Conservation (phyloP, 768 basidiomycete genomes). For the Sporobolomyces roseus region DNA sequence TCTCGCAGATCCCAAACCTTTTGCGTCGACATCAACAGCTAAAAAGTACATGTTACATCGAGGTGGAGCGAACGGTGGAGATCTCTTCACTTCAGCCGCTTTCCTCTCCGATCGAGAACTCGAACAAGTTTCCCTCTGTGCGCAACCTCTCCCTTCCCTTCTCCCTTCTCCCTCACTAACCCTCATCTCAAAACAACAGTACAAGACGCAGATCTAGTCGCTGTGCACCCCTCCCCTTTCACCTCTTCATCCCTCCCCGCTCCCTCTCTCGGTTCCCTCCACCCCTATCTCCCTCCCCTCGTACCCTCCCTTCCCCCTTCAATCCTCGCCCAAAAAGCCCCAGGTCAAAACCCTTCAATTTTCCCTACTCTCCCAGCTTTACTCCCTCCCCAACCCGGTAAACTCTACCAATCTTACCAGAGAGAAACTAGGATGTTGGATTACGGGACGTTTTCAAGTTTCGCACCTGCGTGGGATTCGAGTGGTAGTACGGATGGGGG, state of each 20-base stretch:
- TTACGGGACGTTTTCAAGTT: not conserved
- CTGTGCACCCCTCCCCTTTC: conserved; percentile 10
- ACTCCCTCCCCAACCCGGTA: too few species aligned
- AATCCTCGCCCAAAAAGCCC: too few species aligned
- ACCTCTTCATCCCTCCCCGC: conserved; percentile 1
- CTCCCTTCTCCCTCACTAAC: not conserved
- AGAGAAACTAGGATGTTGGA: not conserved
- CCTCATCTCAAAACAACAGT: not conserved
- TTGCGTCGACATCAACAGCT: not conserved
- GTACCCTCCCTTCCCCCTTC: too few species aligned
- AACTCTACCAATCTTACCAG: too few species aligned
- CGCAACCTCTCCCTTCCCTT: conserved; percentile 1
- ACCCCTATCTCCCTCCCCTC: too few species aligned
- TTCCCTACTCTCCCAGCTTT: too few species aligned
- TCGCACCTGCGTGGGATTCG: not conserved
- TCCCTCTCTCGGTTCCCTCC: not conserved
- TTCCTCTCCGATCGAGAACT: conserved; percentile 18
- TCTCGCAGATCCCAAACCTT: too few species aligned
- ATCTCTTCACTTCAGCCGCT: conserved; percentile 30
- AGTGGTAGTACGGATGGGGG: conserved; percentile 3
- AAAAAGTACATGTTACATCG: conserved; percentile 31
- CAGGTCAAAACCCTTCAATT: too few species aligned
- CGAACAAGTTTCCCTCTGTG: not conserved
- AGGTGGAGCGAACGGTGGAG: conserved; percentile 16
- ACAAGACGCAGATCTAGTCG: conserved; percentile 26